Evolutionary conservation across 1,139 yeast genomes (phyloP).

Genomic region (Yamadazyma kanchanaburiensis): DNA sequence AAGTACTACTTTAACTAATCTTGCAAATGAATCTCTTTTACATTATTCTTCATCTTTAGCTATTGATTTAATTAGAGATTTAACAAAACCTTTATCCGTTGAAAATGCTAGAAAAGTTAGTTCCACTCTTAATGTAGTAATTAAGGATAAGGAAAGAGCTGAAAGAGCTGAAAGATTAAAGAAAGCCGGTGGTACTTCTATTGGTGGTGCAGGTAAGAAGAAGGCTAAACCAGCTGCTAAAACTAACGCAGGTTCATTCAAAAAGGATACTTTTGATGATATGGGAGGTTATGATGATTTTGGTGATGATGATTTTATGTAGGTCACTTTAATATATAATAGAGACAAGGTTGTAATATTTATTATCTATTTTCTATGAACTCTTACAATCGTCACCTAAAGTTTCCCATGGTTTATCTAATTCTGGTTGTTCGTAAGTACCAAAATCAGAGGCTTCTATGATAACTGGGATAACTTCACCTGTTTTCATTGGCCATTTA

Average conservation of each 20-base stretch:
- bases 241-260: conserved; percentile 74
- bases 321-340: no score
- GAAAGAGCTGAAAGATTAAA: conserved; percentile 83
- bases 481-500: conserved; percentile 17
- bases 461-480: conserved; percentile 21
- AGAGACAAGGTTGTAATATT: neutral
- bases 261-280: conserved; percentile 69
- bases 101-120: conserved; percentile 85
- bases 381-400: conserved; percentile 13
- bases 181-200: conserved; percentile 79
- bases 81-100: conserved; percentile 73
- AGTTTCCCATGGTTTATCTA: conserved; percentile 14
- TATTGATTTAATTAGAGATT: conserved; percentile 80
- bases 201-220: conserved; percentile 95
- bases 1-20: conserved; percentile 59
- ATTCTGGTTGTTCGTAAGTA: conserved; percentile 8
- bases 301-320: conserved; percentile 90
- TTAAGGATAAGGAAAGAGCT: conserved; percentile 83
- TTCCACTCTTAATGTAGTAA: conserved; percentile 76
- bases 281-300: conserved; percentile 46
- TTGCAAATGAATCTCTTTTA: conserved; percentile 60
- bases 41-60: conserved; percentile 76
- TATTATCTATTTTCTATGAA: neutral
- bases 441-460: conserved; percentile 12
- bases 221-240: conserved; percentile 77